Evolutionary conservation across 2,329 filamentous ascomycete species (phyloP).

Genomic region (Colletotrichum higginsianum): DNA sequence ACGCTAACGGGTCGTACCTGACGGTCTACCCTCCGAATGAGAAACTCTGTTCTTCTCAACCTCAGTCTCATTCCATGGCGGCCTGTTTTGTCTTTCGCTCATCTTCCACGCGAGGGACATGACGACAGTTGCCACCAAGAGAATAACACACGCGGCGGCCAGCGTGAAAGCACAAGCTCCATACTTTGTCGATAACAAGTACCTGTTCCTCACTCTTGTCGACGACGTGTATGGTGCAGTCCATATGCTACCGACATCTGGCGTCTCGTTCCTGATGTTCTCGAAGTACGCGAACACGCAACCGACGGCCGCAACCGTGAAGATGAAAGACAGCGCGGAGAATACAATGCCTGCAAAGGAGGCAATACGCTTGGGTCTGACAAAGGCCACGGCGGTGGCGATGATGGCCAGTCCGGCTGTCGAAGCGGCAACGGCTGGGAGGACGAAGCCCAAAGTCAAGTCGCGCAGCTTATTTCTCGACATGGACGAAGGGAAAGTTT

Average conservation of each 20-base stretch:
- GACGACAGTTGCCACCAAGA: neutral
- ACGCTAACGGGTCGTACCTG: too few relatives aligned
- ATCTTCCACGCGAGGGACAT: neutral
- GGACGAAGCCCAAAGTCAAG: neutral
- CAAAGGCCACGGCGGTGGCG: neutral
- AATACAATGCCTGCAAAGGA: neutral
- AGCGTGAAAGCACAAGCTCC: neutral
- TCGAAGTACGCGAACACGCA: constrained; percentile 10
- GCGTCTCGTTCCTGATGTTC: neutral
- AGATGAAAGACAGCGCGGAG: neutral
- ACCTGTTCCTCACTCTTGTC: neutral
- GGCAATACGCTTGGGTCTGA: neutral
- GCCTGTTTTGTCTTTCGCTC: too few relatives aligned
- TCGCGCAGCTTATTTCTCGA: neutral
- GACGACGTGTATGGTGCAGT: neutral
- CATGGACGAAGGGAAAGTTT: neutral
- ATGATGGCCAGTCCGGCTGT: neutral
- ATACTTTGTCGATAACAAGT: neutral
- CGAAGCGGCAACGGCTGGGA: neutral
- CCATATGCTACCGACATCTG: neutral
- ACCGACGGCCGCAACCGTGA: neutral
- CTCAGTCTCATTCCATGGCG: too few relatives aligned
- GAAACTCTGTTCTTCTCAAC: neutral
- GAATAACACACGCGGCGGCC: neutral
- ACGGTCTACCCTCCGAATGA: neutral